Base-by-base conservation (phyloP, 2,329 filamentous ascomycete genomes). In the Colletotrichum salicis region DNA sequence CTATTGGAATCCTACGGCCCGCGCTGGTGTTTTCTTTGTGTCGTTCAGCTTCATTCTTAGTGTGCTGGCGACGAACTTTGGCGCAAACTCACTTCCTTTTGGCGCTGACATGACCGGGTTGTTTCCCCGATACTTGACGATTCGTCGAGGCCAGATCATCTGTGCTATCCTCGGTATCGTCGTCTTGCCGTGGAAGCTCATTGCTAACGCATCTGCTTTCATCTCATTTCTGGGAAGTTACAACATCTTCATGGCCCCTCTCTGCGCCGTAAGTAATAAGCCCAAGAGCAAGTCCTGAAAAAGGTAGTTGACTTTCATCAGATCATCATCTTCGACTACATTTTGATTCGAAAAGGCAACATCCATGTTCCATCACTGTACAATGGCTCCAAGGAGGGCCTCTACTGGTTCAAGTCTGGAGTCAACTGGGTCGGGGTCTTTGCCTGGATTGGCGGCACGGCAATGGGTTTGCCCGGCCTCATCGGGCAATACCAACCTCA, bases 301-400 rank as follows among this genome's bases (percentile, higher is more conserved):
- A 37, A 24, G 13, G 12, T 45, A 55, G 11, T 65, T 69, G 13
- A 71, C 57, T 6, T 35, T 10, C 19, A 19, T 0, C 10, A 72
- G 70, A 71, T 80, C 13, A 81, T 82, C 71, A 75, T 82, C 7
- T 76, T 79, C 27, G 82, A 83, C 70, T 83, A 82, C 70, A 76
- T 76, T 57, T 45, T 80, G 55, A 76, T 79, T 0, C 76, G 79
- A 31, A 77, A 70, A 11, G 80, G 81, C 13, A 81, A 81, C 64
- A 64, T 82, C 5, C 74, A 80, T 54, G 73, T 82, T 1, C 76
- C 77, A 0, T 79, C 79, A 4, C 73, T 80, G 52, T 82, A 79
- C 71, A 73, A 76, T 29, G 76, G 77, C 12, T 76, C 74, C 22
- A 75, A 75, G 10, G 54, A 60, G 1, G 77, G 77, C 2, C 74